Percentiles rank a stretch among this genome's conserved stretches.
Evolutionary conservation across 768 basidiomycete species (phyloP).

Genomic region (Hortiboletus campestris): DNA sequence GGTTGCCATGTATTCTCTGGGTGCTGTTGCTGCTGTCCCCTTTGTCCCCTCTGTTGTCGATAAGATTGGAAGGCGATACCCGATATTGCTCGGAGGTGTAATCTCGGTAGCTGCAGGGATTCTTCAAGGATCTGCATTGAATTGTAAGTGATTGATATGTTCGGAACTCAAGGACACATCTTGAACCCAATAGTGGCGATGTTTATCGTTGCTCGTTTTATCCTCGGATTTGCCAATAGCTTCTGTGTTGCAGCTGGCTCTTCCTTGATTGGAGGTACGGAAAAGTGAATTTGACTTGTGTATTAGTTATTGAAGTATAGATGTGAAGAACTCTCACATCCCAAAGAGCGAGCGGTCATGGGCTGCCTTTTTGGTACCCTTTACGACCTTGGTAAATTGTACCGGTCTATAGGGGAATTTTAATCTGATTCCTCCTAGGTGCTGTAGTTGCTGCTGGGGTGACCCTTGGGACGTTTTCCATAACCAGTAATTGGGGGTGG

Average conservation of each 20-base stretch:
- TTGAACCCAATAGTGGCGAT: neutral
- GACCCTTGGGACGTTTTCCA: slow-evolving; percentile 64
- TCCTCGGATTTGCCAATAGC: neutral
- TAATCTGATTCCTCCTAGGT: neutral
- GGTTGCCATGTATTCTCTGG: too few species aligned
- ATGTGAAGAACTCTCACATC: slow-evolving; percentile 7
- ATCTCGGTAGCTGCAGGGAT: too few species aligned
- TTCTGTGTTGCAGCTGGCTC: neutral
- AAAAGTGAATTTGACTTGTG: too few species aligned
- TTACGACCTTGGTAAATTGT: neutral
- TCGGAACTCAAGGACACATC: too few species aligned
- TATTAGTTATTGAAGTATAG: neutral
- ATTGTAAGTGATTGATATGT: too few species aligned
- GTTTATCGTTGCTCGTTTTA: neutral
- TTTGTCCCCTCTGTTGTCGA: slow-evolving; percentile 15
- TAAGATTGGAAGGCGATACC: neutral
- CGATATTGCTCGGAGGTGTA: too few species aligned
- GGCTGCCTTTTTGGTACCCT: neutral
- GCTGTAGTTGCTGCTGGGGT: slow-evolving; percentile 40
- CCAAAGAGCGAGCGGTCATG: slow-evolving; percentile 10
- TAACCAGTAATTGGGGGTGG: slow-evolving; percentile 32
- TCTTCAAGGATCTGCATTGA: too few species aligned
- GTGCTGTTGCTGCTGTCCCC: slow-evolving; percentile 41
- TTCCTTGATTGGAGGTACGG: neutral
- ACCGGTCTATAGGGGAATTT: too few species aligned